Percentiles rank a stretch among this genome's conserved stretches.
Evolutionary conservation across 2,329 filamentous ascomycete species (phyloP).

Genomic region (Sclerotiophoma versabilis): DNA sequence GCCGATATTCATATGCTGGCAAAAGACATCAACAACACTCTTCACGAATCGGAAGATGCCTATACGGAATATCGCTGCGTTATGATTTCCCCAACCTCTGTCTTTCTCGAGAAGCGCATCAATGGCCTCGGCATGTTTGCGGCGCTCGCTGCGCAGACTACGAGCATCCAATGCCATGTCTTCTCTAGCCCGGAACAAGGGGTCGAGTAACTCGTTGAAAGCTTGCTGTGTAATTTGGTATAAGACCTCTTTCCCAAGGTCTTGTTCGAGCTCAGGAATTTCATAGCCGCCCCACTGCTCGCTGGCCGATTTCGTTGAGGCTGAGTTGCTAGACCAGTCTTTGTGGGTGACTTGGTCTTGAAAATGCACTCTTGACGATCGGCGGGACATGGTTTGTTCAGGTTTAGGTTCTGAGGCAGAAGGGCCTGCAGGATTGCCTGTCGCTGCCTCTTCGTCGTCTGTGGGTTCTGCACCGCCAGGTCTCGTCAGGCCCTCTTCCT

Average conservation of each 20-base stretch:
- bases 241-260: conserved; percentile 85
- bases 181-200: conserved; percentile 82
- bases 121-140: conserved; percentile 27
- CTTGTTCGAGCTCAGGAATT: conserved; percentile 79
- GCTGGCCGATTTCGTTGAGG: conserved; percentile 70
- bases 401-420: conserved; percentile 8
- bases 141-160: conserved; percentile 40
- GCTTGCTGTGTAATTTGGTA: conserved; percentile 92
- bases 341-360: conserved; percentile 76
- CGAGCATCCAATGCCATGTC: conserved; percentile 74
- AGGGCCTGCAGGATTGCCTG: conserved; percentile 4
- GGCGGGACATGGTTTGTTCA: conserved; percentile 64
- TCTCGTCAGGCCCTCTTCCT: conserved; percentile 73
- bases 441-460: conserved; percentile 13
- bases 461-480: conserved; percentile 29
- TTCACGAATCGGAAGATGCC: conserved; percentile 40
- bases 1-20: conserved; percentile 19
- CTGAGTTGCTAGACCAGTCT: conserved; percentile 73
- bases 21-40: conserved; percentile 32
- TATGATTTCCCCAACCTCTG: conserved; percentile 6
- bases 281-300: conserved; percentile 81
- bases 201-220: conserved; percentile 90
- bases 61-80: conserved; percentile 26
- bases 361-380: conserved; percentile 81
- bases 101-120: conserved; percentile 16